These are phyloP conservation scores for Lavandula angustifolia DNA, from an alignment of 257 asterid genomes.

Conservation along the genomic window DNA sequence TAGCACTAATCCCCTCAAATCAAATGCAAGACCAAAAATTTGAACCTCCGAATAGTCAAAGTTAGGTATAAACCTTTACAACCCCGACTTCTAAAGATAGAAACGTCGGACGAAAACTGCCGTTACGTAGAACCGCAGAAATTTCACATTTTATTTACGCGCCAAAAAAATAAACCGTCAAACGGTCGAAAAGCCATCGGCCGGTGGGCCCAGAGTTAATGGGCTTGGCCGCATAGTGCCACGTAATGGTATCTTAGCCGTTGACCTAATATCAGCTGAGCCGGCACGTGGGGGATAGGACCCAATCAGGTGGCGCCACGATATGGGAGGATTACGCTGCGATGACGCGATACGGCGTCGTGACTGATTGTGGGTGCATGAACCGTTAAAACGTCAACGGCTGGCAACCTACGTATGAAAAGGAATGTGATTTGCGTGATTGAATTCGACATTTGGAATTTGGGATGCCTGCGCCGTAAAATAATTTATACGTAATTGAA, in stretches of 20 bases:
- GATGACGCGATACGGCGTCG: slow-evolving; percentile 25
- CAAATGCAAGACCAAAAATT: neutral
- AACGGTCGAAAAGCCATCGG: slow-evolving; percentile 8
- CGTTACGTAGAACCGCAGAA: neutral
- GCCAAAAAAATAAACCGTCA: slow-evolving; percentile 18
- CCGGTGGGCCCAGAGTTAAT: neutral
- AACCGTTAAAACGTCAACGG: slow-evolving; percentile 28
- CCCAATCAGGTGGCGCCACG: slow-evolving; percentile 27
- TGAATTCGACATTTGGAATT: slow-evolving; percentile 5
- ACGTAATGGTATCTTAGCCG: slow-evolving; percentile 29
- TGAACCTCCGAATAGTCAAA: slow-evolving; percentile 2
- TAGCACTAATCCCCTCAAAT: no score
- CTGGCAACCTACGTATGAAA: slow-evolving; percentile 23
- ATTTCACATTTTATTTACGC: slow-evolving; percentile 12
- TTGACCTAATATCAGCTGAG: neutral
- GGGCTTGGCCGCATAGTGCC: neutral
- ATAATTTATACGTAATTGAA: no score
- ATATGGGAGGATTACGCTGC: neutral
- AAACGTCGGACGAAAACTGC: slow-evolving; percentile 18
- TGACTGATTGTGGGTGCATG: slow-evolving; percentile 18
- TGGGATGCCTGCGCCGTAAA: slow-evolving; percentile 26
- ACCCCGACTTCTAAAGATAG: neutral
- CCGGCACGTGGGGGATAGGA: slow-evolving; percentile 7
- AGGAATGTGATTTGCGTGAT: neutral
- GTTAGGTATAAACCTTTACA: slow-evolving; percentile 21